These are phyloP conservation scores for Vitis amurensis DNA, from an alignment of 164 flowering plant genomes.

Conservation along the genomic window DNA sequence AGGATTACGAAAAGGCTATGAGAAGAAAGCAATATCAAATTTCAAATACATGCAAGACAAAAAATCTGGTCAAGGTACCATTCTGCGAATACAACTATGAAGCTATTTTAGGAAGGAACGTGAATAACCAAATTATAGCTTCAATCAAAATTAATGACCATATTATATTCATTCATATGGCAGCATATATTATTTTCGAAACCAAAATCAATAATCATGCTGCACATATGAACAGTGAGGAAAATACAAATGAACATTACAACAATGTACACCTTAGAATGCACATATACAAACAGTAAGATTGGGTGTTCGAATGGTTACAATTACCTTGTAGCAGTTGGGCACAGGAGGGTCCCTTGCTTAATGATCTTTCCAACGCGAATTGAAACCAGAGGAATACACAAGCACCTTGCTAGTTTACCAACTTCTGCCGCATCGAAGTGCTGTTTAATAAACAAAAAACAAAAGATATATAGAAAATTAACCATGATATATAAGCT, in stretches of 20 bases:
- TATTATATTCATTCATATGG: no score
- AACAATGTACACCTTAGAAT: not conserved
- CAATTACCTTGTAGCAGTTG: constrained; percentile 70
- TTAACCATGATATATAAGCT: not conserved
- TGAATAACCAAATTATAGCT: no score
- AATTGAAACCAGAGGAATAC: constrained; percentile 83
- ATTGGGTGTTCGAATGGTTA: not conserved
- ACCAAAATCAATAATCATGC: not conserved
- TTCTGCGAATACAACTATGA: no score
- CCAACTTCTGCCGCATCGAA: constrained; percentile 91
- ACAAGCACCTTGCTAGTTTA: constrained; percentile 87
- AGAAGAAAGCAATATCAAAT: not conserved
- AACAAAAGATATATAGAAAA: not conserved
- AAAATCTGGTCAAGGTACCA: no score
- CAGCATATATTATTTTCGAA: no score
- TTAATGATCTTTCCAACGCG: constrained; percentile 87
- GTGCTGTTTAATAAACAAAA: constrained; percentile 45
- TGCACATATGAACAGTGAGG: not conserved
- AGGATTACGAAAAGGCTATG: no score
- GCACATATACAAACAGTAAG: not conserved
- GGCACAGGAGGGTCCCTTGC: constrained; percentile 70
- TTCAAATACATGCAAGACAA: no score
- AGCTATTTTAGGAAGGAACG: no score
- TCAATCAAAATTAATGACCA: no score
- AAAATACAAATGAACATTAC: no score